A percentile compares a stretch with the other conserved stretches of the same genome.
phyloP scores from a whole-genome alignment of 2,329 filamentous ascomycete species.

The Trematosphaeria pertusa region DNA sequence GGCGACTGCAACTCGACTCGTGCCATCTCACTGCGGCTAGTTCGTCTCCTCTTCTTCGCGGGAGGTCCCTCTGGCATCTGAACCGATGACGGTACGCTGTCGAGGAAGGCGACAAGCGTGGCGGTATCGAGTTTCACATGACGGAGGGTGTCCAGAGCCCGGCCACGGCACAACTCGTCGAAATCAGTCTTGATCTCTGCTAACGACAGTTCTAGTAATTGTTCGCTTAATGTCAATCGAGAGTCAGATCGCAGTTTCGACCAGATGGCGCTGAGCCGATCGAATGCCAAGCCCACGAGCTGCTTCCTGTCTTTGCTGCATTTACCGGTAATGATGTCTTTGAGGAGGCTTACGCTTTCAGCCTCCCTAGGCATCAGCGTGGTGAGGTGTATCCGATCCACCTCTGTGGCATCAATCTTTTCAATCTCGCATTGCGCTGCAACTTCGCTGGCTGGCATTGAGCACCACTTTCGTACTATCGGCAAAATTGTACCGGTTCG shows the following conservation, averaged over 20 bases:
- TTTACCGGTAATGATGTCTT: slow-evolving; percentile 57
- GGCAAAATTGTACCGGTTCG: slow-evolving; percentile 81
- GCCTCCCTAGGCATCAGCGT: slow-evolving; percentile 63
- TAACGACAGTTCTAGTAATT: slow-evolving; percentile 68
- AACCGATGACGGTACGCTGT: slow-evolving; percentile 75
- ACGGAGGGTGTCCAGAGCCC: slow-evolving; percentile 73
- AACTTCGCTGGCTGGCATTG: slow-evolving; percentile 60
- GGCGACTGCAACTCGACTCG: slow-evolving; percentile 68
- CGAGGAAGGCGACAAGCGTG: slow-evolving; percentile 74
- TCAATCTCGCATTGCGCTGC: slow-evolving; percentile 58
- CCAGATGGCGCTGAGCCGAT: slow-evolving; percentile 76
- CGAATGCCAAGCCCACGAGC: slow-evolving; percentile 71
- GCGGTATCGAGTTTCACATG: slow-evolving; percentile 75
- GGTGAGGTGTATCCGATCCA: slow-evolving; percentile 61
- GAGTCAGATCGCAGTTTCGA: slow-evolving; percentile 69
- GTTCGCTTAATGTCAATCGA: slow-evolving; percentile 66
- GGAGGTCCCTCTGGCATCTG: slow-evolving; percentile 75
- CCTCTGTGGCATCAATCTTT: slow-evolving; percentile 54
- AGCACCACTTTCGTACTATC: slow-evolving; percentile 72
- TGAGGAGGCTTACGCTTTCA: slow-evolving; percentile 63
- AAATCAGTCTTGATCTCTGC: slow-evolving; percentile 40
- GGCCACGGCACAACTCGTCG: slow-evolving; percentile 56
- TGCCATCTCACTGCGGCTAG: slow-evolving; percentile 73
- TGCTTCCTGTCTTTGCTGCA: slow-evolving; percentile 55
- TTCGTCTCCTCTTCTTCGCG: slow-evolving; percentile 79